These are phyloP conservation scores for Macaranga tanarius DNA, from an alignment of 441 rosid genomes.

Conservation along the genomic window DNA sequence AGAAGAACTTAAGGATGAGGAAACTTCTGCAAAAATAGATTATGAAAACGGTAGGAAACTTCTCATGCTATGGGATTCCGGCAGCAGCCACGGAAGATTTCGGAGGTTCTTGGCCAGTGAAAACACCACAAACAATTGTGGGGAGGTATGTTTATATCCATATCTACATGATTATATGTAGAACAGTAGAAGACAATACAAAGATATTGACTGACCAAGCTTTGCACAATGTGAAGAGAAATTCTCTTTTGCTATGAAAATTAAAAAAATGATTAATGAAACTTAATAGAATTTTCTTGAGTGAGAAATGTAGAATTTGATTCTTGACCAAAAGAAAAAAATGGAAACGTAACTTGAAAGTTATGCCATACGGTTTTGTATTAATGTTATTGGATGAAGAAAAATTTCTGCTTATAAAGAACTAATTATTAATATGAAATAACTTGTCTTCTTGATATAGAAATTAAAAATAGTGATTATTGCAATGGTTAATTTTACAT, in stretches of 20 bases:
- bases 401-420: too few relatives aligned
- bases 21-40: not conserved
- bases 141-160: conserved; percentile 36
- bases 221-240: not conserved
- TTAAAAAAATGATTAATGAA: not conserved
- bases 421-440: too few relatives aligned
- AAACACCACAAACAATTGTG: conserved; percentile 44
- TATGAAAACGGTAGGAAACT: conserved; percentile 49
- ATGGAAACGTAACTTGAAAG: not conserved
- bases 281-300: not conserved
- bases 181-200: too few relatives aligned
- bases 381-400: too few relatives aligned
- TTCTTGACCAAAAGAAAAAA: not conserved
- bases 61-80: conserved; percentile 31
- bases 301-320: not conserved
- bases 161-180: too few relatives aligned
- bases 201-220: too few relatives aligned
- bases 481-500: too few relatives aligned
- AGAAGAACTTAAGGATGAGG: not conserved
- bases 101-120: conserved; percentile 59
- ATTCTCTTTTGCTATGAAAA: not conserved
- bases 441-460: too few relatives aligned
- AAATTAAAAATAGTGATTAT: too few relatives aligned
- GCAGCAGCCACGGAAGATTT: conserved; percentile 35
- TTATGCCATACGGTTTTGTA: not conserved